Percentiles rank a stretch among this genome's conserved stretches.
These are phyloP conservation scores for Aspergillus felis DNA, from an alignment of 2,329 filamentous ascomycete species.

Conservation along the genomic window DNA sequence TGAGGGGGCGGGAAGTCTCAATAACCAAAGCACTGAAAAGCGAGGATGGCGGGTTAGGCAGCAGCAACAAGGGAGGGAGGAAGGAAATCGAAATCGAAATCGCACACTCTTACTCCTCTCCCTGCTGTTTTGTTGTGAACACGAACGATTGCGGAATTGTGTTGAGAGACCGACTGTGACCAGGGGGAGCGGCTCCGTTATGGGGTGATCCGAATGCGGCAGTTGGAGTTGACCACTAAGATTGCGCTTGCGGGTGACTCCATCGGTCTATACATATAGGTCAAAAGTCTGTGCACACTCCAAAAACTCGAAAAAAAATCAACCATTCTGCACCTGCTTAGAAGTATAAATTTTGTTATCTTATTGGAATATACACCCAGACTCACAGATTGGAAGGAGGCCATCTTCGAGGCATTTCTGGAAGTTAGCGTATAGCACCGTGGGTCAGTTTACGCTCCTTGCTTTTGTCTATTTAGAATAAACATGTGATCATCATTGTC, in stretches of 20 bases:
- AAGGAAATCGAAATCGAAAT: background rate
- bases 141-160: slow-evolving; percentile 1
- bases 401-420: background rate
- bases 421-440: background rate
- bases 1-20: background rate
- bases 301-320: no score
- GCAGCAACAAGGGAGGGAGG: background rate
- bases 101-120: background rate
- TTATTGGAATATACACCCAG: no score
- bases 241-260: slow-evolving; percentile 8
- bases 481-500: background rate
- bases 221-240: no score
- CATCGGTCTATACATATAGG: no score
- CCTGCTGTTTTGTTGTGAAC: slow-evolving; percentile 5
- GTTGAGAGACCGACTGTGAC: slow-evolving; percentile 7
- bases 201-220: slow-evolving; percentile 16
- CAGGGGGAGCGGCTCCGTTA: slow-evolving; percentile 10
- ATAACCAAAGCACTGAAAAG: background rate
- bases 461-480: background rate
- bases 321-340: no score
- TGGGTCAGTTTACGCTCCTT: background rate
- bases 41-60: background rate
- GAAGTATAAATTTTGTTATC: no score
- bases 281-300: no score
- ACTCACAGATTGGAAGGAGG: no score